phyloP scores from a whole-genome alignment of 441 rosid genomes.

The Omphalea diandra region DNA sequence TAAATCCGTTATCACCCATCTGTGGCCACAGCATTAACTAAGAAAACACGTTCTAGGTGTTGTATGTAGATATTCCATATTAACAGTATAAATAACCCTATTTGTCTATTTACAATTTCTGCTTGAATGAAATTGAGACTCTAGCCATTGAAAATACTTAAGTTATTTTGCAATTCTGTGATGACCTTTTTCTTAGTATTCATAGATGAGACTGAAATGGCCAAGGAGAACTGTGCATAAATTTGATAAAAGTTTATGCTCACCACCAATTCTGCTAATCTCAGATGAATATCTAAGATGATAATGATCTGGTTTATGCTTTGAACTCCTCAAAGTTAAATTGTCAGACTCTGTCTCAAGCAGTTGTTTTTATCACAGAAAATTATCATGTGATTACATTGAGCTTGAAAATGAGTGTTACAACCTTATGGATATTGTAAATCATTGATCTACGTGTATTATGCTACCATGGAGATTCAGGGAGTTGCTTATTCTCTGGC shows the following conservation, averaged over 20 bases:
- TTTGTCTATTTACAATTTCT: neutral
- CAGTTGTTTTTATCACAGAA: neutral
- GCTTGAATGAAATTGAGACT: neutral
- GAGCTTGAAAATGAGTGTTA: neutral
- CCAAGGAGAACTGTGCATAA: neutral
- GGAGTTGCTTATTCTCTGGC: neutral
- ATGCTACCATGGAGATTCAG: neutral
- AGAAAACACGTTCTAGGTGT: too few species aligned
- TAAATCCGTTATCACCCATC: conserved; percentile 10
- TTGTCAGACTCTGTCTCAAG: neutral
- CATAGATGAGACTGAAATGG: neutral
- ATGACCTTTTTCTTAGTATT: neutral
- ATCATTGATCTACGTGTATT: neutral
- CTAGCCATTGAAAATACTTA: neutral
- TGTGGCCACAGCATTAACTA: neutral
- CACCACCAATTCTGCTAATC: neutral
- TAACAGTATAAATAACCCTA: neutral
- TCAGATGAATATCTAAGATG: neutral
- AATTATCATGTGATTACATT: neutral
- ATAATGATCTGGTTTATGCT: neutral
- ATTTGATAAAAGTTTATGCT: neutral
- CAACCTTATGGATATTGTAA: neutral
- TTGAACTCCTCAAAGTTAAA: neutral
- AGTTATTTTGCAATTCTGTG: neutral
- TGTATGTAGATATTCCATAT: neutral